Base-by-base conservation (phyloP, 1,139 yeast species). In the Casaregolazyma lundiana region DNA sequence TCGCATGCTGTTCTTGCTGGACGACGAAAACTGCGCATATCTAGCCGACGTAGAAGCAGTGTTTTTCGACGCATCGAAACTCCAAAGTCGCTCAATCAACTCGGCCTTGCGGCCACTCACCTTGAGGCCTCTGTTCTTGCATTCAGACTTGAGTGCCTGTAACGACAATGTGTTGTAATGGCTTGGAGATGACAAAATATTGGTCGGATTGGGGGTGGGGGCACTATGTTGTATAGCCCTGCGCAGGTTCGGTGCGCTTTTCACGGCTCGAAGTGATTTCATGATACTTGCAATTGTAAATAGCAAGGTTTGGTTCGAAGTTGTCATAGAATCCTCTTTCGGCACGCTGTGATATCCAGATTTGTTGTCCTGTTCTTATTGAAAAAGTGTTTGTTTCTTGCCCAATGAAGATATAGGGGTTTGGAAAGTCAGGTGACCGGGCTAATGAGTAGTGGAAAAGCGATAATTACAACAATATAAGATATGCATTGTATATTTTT, bases 81-180 rank as follows among this genome's bases (percentile, higher is more conserved):
- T 56, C 20, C 64, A 53, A 24, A 78, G 61, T 47, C 83, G 70
- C 49, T 76, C 77, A 35, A 77, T 69, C 17, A 79, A 62, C 38
- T 79, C 82, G 9, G 72, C 60, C 56, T 80, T 80, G 45, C 70
- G 71, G 9, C 86, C 86, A 21, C 76, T 65, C 0, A 78, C 73
- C 53, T 75, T 77, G 50, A 80, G 61, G 0, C 83, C 83, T 50
- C 81, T 72, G 47, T 66, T 67, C 47, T 73, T 73, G 59, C 84
- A 79, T 58, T 79, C 84, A 45, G 61, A 60, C 55, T 76, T 76
- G 52, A 80, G 68, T 1, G 74, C 68, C 45, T 72, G 71, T 39
- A 78, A 64, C 38, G 76, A 74, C 73, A 77, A 70, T 50, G 61
- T 53, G 26, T 61, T 50, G 51, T 60, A 64, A 44, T 60, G 62